Evolutionary conservation across 371 early-diverging fungal genomes (phyloP).

Genomic region (Neoconidiobolus thromboides): DNA sequence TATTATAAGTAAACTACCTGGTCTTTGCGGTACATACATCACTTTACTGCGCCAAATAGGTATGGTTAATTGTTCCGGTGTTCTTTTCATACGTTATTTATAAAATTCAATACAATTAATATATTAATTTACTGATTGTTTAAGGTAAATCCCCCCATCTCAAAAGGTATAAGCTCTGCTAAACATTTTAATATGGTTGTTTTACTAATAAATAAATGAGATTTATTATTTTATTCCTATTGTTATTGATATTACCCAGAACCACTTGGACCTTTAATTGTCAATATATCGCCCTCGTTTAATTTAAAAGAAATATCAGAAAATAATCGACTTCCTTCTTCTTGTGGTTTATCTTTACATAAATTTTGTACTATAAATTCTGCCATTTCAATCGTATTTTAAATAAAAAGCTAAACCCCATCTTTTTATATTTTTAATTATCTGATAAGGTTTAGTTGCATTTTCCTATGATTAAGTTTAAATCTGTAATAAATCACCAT

Average conservation of each 20-base stretch:
- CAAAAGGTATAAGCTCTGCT: slow-evolving; percentile 46
- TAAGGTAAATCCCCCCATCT: slow-evolving; percentile 34
- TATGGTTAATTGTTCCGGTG: slow-evolving; percentile 35
- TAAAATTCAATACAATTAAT: not conserved
- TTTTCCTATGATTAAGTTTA: no score
- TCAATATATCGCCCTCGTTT: slow-evolving; percentile 31
- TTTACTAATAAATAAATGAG: slow-evolving; percentile 28
- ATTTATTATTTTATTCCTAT: not conserved
- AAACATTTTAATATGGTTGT: slow-evolving; percentile 70
- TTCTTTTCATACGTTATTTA: slow-evolving; percentile 8
- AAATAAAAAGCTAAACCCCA: no score
- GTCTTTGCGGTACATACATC: slow-evolving; percentile 75
- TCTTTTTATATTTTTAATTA: no score
- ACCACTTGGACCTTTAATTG: slow-evolving; percentile 53
- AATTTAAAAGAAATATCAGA: slow-evolving; percentile 30
- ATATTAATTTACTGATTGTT: slow-evolving; percentile 19
- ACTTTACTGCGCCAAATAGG: slow-evolving; percentile 57
- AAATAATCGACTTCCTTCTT: slow-evolving; percentile 34
- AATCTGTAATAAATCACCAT: no score
- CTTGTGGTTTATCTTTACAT: not conserved
- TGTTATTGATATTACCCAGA: slow-evolving; percentile 26
- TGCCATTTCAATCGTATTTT: not conserved
- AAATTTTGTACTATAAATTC: not conserved
- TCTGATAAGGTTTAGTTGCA: no score
- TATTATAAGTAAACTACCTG: slow-evolving; percentile 12